These are phyloP conservation scores for Pythium grandisporangium DNA, from an alignment of 352 stramenopile genomes.

Conservation along the genomic window DNA sequence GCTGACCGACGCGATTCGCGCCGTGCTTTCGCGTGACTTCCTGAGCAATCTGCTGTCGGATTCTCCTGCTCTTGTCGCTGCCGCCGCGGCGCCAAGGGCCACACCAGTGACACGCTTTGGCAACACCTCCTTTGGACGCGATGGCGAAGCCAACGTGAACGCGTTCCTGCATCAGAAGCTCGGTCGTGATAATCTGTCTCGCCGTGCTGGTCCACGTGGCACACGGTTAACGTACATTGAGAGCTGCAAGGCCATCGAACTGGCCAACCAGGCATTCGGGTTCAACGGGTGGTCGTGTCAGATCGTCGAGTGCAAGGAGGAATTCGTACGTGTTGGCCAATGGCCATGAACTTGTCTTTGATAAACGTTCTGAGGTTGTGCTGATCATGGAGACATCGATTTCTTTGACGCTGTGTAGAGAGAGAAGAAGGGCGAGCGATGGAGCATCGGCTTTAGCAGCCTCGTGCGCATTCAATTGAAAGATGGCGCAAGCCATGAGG, in stretches of 20 bases:
- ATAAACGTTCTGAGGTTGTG: not conserved
- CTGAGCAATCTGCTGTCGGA: constrained; percentile 12
- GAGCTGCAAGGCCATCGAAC: constrained; percentile 84
- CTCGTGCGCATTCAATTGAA: constrained; percentile 82
- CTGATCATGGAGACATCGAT: no score
- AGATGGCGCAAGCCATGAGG: constrained; percentile 75
- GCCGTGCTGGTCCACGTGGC: constrained; percentile 55
- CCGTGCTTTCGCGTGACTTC: constrained; percentile 12
- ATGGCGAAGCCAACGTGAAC: constrained; percentile 49
- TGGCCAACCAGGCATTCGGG: constrained; percentile 82
- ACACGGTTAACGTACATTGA: constrained; percentile 82
- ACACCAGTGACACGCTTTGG: no score
- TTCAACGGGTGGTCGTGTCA: constrained; percentile 85
- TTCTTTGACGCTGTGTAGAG: constrained; percentile 18
- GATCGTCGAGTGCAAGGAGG: constrained; percentile 79
- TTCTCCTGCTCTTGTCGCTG: no score
- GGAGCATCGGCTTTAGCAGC: constrained; percentile 70
- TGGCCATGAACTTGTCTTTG: not conserved
- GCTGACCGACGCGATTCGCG: constrained; percentile 10
- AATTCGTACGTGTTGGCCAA: constrained; percentile 48
- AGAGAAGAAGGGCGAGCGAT: constrained; percentile 58
- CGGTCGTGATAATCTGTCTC: constrained; percentile 58
- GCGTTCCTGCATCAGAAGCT: constrained; percentile 80
- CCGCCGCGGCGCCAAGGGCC: constrained; percentile 8
- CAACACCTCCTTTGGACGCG: constrained; percentile 31